Evolutionary conservation across 176 grass and related monocot genomes (phyloP).

Genomic region (Echinochloa phyllopogon): DNA sequence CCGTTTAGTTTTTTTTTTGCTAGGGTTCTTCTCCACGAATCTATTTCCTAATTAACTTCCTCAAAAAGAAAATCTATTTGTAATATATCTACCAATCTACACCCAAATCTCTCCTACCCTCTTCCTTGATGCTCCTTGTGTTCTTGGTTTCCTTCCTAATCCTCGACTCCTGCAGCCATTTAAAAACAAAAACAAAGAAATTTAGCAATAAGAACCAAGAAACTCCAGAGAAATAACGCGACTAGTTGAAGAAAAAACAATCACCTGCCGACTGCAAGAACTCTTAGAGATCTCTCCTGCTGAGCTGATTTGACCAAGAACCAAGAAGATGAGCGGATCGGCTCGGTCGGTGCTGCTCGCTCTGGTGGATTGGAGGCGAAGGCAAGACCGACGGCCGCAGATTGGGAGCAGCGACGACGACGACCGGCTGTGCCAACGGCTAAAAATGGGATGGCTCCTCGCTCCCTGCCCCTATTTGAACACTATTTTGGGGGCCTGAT

Average conservation of each 20-base stretch:
- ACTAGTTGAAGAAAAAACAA: background rate
- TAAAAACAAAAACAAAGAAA: background rate
- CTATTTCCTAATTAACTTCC: background rate
- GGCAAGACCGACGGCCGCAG: constrained; percentile 37
- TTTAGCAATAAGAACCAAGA: background rate
- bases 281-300: background rate
- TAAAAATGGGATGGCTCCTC: constrained; percentile 36
- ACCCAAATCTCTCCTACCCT: constrained; percentile 17
- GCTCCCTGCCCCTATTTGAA: background rate
- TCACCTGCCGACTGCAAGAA: constrained; percentile 40
- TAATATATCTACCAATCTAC: constrained; percentile 16
- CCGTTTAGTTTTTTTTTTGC: background rate
- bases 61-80: background rate
- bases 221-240: background rate
- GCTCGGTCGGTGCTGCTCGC: constrained; percentile 33
- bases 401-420: constrained; percentile 30
- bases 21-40: background rate
- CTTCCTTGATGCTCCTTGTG: background rate
- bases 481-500: constrained; percentile 40
- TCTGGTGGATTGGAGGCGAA: constrained; percentile 19
- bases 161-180: constrained; percentile 23
- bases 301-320: constrained; percentile 21
- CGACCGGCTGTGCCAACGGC: constrained; percentile 33
- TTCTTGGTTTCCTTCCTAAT: constrained; percentile 4
- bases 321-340: constrained; percentile 38